phyloP scores from a whole-genome alignment of 192 early-diverging fungal genomes.

The Linnemannia zychae region DNA sequence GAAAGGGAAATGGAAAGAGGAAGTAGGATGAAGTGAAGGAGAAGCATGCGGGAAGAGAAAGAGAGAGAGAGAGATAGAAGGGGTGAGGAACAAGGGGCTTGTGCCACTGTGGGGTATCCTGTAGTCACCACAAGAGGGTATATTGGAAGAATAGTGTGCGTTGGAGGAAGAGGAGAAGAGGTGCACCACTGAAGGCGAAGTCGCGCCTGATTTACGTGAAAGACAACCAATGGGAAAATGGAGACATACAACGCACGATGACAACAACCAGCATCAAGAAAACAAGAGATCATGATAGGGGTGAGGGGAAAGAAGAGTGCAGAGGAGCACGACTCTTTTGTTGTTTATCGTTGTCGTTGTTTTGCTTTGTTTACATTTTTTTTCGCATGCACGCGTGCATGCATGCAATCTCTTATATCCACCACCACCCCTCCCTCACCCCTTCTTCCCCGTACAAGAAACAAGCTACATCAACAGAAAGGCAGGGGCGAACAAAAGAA shows the following conservation, averaged over 20 bases:
- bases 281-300: not conserved
- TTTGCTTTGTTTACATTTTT: not conserved
- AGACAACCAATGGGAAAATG: not conserved
- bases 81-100: not conserved
- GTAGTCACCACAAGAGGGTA: too few relatives aligned
- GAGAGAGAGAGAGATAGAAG: too few relatives aligned
- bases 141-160: not conserved
- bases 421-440: not conserved
- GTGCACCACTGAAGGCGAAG: not conserved
- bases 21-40: not conserved
- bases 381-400: not conserved
- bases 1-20: slow-evolving; percentile 10
- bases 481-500: too few relatives aligned
- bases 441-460: too few relatives aligned
- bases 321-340: not conserved
- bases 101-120: not conserved
- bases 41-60: not conserved
- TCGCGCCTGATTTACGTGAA: not conserved
- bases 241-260: too few relatives aligned
- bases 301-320: not conserved
- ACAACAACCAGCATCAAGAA: not conserved
- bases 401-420: not conserved
- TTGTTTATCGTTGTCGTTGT: not conserved
- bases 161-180: not conserved
- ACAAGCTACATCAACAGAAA: too few relatives aligned